Percentiles rank a stretch among this genome's conserved stretches.
phyloP scores from a whole-genome alignment of 306 rosid species.

The Carpinus fangiana region DNA sequence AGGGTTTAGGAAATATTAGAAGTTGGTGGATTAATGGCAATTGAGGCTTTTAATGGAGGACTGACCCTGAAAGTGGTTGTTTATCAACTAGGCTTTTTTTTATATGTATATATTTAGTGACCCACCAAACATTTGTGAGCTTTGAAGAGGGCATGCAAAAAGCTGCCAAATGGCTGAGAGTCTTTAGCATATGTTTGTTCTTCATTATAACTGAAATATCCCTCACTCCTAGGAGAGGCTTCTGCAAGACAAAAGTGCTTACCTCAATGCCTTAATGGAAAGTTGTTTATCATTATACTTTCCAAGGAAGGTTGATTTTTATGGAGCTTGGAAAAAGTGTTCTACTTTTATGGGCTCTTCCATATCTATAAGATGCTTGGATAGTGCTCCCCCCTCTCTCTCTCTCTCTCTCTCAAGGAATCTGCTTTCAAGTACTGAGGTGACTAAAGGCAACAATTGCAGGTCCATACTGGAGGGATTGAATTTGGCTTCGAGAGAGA shows the following conservation, averaged over 20 bases:
- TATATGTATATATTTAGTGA: constrained; percentile 24
- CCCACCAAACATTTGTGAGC: constrained; percentile 32
- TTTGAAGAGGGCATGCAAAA: constrained; percentile 46
- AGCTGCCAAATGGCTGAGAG: constrained; percentile 55
- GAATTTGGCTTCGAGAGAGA: constrained; percentile 29
- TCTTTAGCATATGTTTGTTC: constrained; percentile 55
- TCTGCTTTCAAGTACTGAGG: constrained; percentile 59
- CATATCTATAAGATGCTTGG: constrained; percentile 55
- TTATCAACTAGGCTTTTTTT: constrained; percentile 29
- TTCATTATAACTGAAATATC: constrained; percentile 46
- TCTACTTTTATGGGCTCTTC: constrained; percentile 45
- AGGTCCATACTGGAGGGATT: constrained; percentile 40
- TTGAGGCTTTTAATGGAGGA: constrained; percentile 35
- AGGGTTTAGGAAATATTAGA: constrained; percentile 30
- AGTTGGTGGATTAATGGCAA: constrained; percentile 5
- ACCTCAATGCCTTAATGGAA: constrained; percentile 51
- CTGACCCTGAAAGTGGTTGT: constrained; percentile 29
- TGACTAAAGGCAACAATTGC: constrained; percentile 49
- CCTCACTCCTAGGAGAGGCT: constrained; percentile 84
- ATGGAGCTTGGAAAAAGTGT: constrained; percentile 32
- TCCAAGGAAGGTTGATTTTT: constrained; percentile 37
- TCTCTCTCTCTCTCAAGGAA: constrained; percentile 39
- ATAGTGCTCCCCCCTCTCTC: constrained; percentile 7
- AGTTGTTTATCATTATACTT: constrained; percentile 62
- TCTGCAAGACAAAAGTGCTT: constrained; percentile 68